Conservation (phyloP, 139 green algal genomes). For the Dunaliella sp. region DNA sequence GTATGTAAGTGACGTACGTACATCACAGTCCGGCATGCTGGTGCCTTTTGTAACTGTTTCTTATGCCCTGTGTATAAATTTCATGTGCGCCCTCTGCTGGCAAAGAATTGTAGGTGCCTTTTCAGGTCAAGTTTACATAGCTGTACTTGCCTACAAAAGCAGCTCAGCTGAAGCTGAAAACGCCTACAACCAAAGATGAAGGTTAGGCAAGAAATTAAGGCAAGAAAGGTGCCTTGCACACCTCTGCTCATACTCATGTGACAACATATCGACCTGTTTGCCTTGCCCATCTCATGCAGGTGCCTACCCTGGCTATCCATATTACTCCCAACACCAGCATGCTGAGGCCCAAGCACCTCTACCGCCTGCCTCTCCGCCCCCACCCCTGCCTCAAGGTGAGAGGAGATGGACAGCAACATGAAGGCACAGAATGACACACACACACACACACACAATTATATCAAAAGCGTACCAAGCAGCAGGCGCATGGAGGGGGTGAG, state of each 20-base stretch:
- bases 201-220: background rate
- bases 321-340: background rate
- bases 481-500: constrained; percentile 85
- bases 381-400: background rate
- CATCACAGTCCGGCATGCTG: too few species aligned
- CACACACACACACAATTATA: too few species aligned
- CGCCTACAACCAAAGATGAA: too few species aligned
- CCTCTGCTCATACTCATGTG: background rate
- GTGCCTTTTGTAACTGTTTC: too few species aligned
- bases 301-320: background rate
- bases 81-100: too few species aligned
- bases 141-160: too few species aligned
- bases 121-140: background rate
- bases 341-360: background rate
- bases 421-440: too few species aligned
- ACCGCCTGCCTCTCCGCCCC: background rate
- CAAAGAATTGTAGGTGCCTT: too few species aligned
- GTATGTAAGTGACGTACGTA: too few species aligned
- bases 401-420: too few species aligned
- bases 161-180: too few species aligned
- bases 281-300: background rate
- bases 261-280: background rate
- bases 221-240: background rate
- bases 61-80: too few species aligned
- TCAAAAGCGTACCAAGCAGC: constrained; percentile 55